Evolutionary conservation across 78 protist species (phyloP), one percentile per base, ranked within the genome.

Genomic region (Dictyostelium citrinum): DNA sequence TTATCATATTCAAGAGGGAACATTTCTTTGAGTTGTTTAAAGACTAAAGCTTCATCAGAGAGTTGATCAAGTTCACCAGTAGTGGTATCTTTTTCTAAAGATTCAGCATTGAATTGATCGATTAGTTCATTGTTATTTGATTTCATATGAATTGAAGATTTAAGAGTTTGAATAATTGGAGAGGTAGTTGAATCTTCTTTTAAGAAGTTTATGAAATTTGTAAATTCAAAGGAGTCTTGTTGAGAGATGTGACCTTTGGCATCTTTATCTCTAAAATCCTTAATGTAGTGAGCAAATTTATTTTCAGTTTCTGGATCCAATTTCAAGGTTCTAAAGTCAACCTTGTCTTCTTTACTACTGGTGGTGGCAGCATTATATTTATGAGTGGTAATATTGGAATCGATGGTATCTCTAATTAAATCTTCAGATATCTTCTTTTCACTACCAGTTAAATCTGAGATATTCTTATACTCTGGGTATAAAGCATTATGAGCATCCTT

Each of bases 291-390:
- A 2, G 39, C 24, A 22, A 16, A 80, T 55, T 35, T 29, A 14
- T 4, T 5, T 58, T 80, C 67, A 17, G 46, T 55, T 80, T 80
- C 72, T 7, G 29, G 33, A 20, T 27, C 46, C 22, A 80, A 35
- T 58, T 35, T 20, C 17, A 80, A n/a, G 2, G 84, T 35, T 80
- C 84, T 80, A 55, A 55, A 80, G 20, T 80, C 84, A 1, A 80
- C 72, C 11, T 55, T 49, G 24, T 80, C 84, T 58, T 80, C 84
- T 55, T 80, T 16, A 10, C 58, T 55, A 9, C 11, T 6, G 35
- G 39, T 10, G 3, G 77, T 1, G 6, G 77, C 45, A 5, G 27
- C 77, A 16, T 70, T 70, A 31, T 31, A 70, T 33, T 33, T 10
- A 33, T 70, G 77, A 31, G 39, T 9, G 35, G 5, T 2, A 33